Percentiles rank a stretch among this genome's conserved stretches.
Conservation (phyloP, 495 filamentous ascomycete species). For the Beverwykella pulmonaria region DNA sequence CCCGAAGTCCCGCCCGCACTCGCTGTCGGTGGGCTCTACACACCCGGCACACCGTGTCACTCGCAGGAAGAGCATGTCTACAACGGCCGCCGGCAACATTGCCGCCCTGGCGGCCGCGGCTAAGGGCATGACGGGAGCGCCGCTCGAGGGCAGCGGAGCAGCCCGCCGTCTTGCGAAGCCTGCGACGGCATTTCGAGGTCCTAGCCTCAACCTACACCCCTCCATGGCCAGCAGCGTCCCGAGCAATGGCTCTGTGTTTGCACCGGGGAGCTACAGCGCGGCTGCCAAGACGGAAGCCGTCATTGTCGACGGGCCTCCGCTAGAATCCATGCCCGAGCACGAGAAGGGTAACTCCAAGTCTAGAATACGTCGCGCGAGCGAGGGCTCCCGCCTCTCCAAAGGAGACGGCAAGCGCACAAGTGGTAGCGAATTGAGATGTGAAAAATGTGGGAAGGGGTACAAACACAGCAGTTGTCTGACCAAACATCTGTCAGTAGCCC, state of each 20-base stretch:
- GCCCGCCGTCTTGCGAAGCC: constrained; percentile 46
- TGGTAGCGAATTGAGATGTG: constrained; percentile 86
- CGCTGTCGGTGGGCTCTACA: constrained; percentile 75
- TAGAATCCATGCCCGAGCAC: constrained; percentile 43
- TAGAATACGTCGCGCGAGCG: constrained; percentile 79
- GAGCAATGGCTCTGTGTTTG: constrained; percentile 40
- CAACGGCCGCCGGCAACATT: constrained; percentile 70
- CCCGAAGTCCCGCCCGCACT: constrained; percentile 69
- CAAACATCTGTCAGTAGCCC: constrained; percentile 98
- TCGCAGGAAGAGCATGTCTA: constrained; percentile 90
- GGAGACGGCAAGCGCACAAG: constrained; percentile 72
- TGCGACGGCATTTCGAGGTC: constrained; percentile 36
- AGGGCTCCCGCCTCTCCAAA: constrained; percentile 77
- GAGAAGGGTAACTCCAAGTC: constrained; percentile 57
- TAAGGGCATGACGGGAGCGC: constrained; percentile 46
- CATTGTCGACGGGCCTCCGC: constrained; percentile 53
- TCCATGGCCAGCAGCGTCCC: constrained; percentile 47
- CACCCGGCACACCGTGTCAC: constrained; percentile 83
- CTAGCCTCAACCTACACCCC: constrained; percentile 34
- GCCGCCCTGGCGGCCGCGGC: constrained; percentile 75
- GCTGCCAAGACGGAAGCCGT: constrained; percentile 40
- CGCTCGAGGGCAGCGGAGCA: constrained; percentile 49
- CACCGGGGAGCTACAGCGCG: constrained; percentile 30
- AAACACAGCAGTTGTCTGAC: constrained; percentile 99
- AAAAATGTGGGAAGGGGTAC: constrained; percentile 99